Evolutionary conservation across 139 green algal genomes (phyloP).

Genomic region (Chlorella vulgaris): DNA sequence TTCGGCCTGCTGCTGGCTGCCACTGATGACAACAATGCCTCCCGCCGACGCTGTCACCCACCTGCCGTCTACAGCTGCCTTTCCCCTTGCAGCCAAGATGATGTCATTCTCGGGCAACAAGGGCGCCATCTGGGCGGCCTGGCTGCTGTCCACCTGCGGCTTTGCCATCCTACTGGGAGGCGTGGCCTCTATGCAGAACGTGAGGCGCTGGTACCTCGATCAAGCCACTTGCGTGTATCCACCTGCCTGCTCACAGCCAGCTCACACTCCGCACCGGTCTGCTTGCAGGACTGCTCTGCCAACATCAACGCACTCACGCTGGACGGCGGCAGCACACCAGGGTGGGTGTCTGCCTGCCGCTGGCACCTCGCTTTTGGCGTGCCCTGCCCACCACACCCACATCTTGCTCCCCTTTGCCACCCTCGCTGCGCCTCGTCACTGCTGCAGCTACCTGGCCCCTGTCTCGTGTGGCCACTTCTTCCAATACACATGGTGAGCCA

Average conservation of each 20-base stretch:
- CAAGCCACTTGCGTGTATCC: not conserved
- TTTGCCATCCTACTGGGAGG: constrained; percentile 48
- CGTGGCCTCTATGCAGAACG: constrained; percentile 34
- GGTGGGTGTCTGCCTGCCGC: not conserved
- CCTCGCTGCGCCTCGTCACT: too few relatives aligned
- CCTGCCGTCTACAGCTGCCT: too few relatives aligned
- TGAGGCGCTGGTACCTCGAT: not conserved
- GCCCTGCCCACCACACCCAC: too few relatives aligned
- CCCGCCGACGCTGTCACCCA: too few relatives aligned
- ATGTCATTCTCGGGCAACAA: constrained; percentile 1
- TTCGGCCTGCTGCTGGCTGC: too few relatives aligned
- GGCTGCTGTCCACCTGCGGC: constrained; percentile 27
- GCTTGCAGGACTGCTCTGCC: not conserved
- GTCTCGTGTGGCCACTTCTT: constrained; percentile 29
- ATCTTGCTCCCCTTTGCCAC: not conserved
- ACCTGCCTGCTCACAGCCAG: not conserved
- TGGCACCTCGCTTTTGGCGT: not conserved
- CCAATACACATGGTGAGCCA: constrained; percentile 17
- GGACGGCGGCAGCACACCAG: not conserved
- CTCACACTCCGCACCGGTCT: not conserved
- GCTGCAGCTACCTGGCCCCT: constrained; percentile 12
- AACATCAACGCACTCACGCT: not conserved
- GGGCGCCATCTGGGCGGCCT: not conserved
- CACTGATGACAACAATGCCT: too few relatives aligned
- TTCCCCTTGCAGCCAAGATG: not conserved